Base-by-base conservation (phyloP, 306 rosid genomes). In the Casuarina equisetifolia region DNA sequence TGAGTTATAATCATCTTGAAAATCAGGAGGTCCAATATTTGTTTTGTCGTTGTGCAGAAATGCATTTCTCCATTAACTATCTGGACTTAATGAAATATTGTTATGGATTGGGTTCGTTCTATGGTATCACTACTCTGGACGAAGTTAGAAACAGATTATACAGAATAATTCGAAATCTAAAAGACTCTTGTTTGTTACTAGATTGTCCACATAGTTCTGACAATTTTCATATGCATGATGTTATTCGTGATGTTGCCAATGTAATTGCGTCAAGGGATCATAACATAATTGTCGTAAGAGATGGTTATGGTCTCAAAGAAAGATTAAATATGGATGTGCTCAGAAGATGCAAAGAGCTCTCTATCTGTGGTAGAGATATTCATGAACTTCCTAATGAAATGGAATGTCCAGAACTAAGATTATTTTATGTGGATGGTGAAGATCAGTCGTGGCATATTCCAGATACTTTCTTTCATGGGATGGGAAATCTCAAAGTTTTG, bases 21-120 rank as follows among this genome's bases (percentile, higher is more conserved):
- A 25, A 25, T 25, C 32, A 25, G 32, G 32, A 25, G 50, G 72
- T 77, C 20, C 48, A 84, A 54, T 15, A 58, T 1, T 15, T 57
- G 12, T 82, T 87, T 78, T 35, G 84, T 49, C 54, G 80, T 0
- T 88, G 89, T 68, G 73, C 81, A 74, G 25, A 10, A 10, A 49
- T 74, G 25, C 75, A 13, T 38, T 66, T 32, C 2, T 6, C 4
- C 72, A 7, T 13, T 75, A 0, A 0, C 32, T 54, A 52, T 36
- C 0, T 4, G 44, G 81, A 83, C 68, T 7, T 79, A 45, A 43
- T 83, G 57, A 79, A 52, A 44, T 32, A 79, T 5, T 59, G 74
- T 48, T 69, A 72, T 64, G 86, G 76, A 0, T 63, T 75, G 59
- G 77, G 54, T 52, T 78, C 75, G 16, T 78, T 74, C 5, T 0